phyloP scores from a whole-genome alignment of 192 early-diverging fungal genomes.

The Podila clonocystis region DNA sequence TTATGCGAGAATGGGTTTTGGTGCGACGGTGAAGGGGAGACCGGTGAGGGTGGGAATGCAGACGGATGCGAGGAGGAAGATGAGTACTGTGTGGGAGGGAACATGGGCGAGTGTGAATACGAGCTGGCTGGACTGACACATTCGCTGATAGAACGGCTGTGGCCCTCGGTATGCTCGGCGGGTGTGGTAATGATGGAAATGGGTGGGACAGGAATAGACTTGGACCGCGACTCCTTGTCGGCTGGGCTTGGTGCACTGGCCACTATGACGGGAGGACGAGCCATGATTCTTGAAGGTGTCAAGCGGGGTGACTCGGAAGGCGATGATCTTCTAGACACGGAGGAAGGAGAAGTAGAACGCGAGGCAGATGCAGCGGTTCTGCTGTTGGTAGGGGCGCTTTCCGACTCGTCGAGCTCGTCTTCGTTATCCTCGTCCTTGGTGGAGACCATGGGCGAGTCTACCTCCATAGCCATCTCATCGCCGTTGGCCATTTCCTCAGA shows the following conservation, averaged over 20 bases:
- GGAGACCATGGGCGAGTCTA: conserved; percentile 13
- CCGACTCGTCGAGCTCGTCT: not conserved
- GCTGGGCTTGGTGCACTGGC: conserved; percentile 33
- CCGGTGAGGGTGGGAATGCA: conserved; percentile 28
- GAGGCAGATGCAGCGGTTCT: conserved; percentile 4
- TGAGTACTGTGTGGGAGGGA: conserved; percentile 12
- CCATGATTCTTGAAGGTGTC: conserved; percentile 17
- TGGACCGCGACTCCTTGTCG: conserved; percentile 12
- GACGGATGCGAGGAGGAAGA: not conserved
- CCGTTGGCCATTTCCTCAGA: not conserved
- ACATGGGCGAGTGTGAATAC: conserved; percentile 34
- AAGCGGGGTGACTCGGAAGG: conserved; percentile 17
- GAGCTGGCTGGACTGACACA: conserved; percentile 18
- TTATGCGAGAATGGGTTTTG: conserved; percentile 19
- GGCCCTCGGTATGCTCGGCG: conserved; percentile 1
- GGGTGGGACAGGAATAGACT: conserved; percentile 12
- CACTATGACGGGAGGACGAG: conserved; percentile 23
- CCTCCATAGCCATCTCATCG: conserved; percentile 31
- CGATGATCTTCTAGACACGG: not conserved
- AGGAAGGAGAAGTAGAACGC: not conserved
- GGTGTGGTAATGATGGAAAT: conserved; percentile 31
- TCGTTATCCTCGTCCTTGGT: conserved; percentile 24
- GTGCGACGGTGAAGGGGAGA: conserved; percentile 28
- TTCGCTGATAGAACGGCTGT: conserved; percentile 2
- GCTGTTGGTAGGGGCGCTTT: conserved; percentile 5